Base-by-base conservation (phyloP, 78 protist genomes). In the Bodo saltans region DNA sequence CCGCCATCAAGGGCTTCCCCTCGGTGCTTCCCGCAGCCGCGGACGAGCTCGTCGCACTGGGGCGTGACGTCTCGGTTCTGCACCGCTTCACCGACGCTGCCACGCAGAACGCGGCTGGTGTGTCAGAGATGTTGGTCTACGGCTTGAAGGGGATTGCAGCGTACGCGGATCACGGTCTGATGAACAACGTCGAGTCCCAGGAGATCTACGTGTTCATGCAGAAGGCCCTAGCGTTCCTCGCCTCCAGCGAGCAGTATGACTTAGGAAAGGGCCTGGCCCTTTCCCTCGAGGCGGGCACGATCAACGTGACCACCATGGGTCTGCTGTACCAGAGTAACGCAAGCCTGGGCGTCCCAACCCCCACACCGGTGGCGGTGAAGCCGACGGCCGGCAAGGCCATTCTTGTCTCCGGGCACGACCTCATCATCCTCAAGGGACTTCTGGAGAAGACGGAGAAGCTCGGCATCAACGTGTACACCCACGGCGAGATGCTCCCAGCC, bases 401-500 rank as follows among this genome's bases (percentile, higher is more conserved):
- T 72, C 74, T 91, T 30, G 86, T 92, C 37, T 78, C 87, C 28
- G 95, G 95, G 28, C 95, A 92, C 84, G 94, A 92, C 82, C 33
- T 91, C 29, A 11, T 0, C 35, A 94, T 83, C 70, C 68, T 92
- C 38, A 30, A 74, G 71, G 33, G 8, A 27, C 41, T 91, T 40
- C 87, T 92, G 32, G 71, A 87, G 82, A 84, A 53, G 71, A 90
- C 90, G 8, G 73, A 88, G 60, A 70, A n/a, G 47, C 84, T 0
- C 33, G 92, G 92, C 74, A 68, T 94, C 85, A 85, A 85, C 53
- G 93, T 94, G 40, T 92, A 90, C 93, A 92, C 96, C 29, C 96
- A 94, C 87, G 96, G 96, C 60, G 96, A 94, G 88, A 80, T 94
- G 95, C 89, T 92, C 30, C 92, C 95, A 32, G 91, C 91, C 67